phyloP scores from a whole-genome alignment of 495 filamentous ascomycete species.

The Neurospora africana region DNA sequence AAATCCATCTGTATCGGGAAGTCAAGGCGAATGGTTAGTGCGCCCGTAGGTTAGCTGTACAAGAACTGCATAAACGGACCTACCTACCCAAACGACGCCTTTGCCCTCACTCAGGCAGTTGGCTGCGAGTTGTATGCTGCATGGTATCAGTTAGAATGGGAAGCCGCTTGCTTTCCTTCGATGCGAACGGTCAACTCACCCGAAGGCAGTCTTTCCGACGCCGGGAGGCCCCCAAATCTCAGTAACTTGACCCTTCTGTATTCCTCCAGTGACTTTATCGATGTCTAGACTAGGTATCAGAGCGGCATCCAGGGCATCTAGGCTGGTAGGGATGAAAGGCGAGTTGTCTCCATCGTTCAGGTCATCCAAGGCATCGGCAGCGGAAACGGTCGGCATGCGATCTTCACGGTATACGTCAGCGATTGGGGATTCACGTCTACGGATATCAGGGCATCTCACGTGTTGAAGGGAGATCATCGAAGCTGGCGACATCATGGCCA shows the following conservation, averaged over 20 bases:
- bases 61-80: slow-evolving; percentile 43
- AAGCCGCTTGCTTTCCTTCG: neutral
- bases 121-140: slow-evolving; percentile 58
- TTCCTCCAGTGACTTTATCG: slow-evolving; percentile 32
- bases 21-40: slow-evolving; percentile 3
- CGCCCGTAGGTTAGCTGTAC: slow-evolving; percentile 3
- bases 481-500: slow-evolving; percentile 36
- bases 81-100: slow-evolving; percentile 80
- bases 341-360: slow-evolving; percentile 32
- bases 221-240: slow-evolving; percentile 88
- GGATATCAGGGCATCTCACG: slow-evolving; percentile 13
- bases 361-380: slow-evolving; percentile 68
- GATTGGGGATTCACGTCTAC: neutral
- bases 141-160: neutral
- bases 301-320: slow-evolving; percentile 47
- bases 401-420: slow-evolving; percentile 35
- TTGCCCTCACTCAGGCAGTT: slow-evolving; percentile 50
- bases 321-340: slow-evolving; percentile 54
- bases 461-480: slow-evolving; percentile 30
- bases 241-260: slow-evolving; percentile 68
- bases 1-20: slow-evolving; percentile 20
- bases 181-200: slow-evolving; percentile 35
- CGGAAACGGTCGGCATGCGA: slow-evolving; percentile 78
- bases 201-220: slow-evolving; percentile 74
- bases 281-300: slow-evolving; percentile 15